Base-by-base conservation (phyloP, 2,329 filamentous ascomycete species). In the Apiospora hydei region DNA sequence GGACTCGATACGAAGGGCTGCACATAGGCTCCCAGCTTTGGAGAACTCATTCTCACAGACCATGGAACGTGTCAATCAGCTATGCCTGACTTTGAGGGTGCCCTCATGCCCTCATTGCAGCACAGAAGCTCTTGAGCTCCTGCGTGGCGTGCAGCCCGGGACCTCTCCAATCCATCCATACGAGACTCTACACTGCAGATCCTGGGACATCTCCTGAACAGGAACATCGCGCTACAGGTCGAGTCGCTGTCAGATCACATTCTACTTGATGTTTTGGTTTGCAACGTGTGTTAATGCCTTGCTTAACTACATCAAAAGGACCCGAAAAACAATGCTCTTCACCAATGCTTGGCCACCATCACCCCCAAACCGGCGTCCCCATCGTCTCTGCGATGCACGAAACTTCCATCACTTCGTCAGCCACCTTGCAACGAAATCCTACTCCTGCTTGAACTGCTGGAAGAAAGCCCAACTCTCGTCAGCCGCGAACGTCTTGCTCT, bases 381-480 rank as follows among this genome's bases (percentile, higher is more conserved):
- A 21, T 21, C 10, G 7, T 41, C 18, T 18, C n/a, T 34, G 21
- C 34, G 10, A 41, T 34, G 4, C 4, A 26, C 13, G 24, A 18
- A 34, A 34, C 18, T 21, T 16, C 16, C 24, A 1, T 30, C 14
- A 1, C 34, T 41, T 34, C 34, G 10, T 14, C 34, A 24, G 57
- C 11, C 34, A n/a, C n/a, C 5, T 6, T 26, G 49, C 14, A 51
- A 26, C 10, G n/a, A 26, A 3, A n/a, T 5, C 13, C 49, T 41
- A 64, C 57, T 64, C 34, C 67, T 73, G 72, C 46, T 72, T 69
- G 61, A 77, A 77, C 68, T 74, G 74, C 46, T 71, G 72, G 67
- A 82, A 82, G 72, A 82, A 82, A 13, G 71, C 74, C 81, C 81
- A 82, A 6, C 74, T 76, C 57, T 81, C 77, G 4, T 43, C 72